A percentile compares a stretch with the other conserved stretches of the same genome.
phyloP scores from a whole-genome alignment of 345 rosid genomes.

The Hibiscus trionum region DNA sequence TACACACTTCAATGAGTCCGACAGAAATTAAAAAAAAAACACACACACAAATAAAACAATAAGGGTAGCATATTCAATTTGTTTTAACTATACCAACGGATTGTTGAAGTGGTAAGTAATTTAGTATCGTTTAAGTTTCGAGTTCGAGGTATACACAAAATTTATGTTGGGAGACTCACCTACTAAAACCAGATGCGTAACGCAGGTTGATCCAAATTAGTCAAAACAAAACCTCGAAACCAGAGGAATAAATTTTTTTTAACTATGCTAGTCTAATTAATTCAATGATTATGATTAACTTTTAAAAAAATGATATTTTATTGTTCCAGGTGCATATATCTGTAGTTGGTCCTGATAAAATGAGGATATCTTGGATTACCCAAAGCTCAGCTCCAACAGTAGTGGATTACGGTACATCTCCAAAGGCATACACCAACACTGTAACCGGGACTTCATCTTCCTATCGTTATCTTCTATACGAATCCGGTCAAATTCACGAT shows the following conservation, averaged over 20 bases:
- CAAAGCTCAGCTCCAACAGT: slow-evolving; percentile 19
- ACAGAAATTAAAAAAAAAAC: too few species aligned
- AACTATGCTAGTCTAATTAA: neutral
- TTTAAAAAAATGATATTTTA: neutral
- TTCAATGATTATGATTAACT: neutral
- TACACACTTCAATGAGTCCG: too few species aligned
- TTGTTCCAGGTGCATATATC: slow-evolving; percentile 62
- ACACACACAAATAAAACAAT: too few species aligned
- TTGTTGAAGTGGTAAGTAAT: too few species aligned
- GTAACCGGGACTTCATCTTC: slow-evolving; percentile 35
- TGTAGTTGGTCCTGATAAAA: slow-evolving; percentile 43
- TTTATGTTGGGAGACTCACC: too few species aligned
- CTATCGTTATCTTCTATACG: slow-evolving; percentile 33
- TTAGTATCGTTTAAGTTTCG: too few species aligned
- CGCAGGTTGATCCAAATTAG: too few species aligned
- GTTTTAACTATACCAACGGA: too few species aligned
- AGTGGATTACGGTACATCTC: slow-evolving; percentile 50
- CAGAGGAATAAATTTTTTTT: too few species aligned
- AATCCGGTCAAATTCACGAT: slow-evolving; percentile 57
- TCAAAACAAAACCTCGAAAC: too few species aligned
- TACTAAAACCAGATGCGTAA: too few species aligned
- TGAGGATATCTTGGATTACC: slow-evolving; percentile 75
- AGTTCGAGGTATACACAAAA: too few species aligned
- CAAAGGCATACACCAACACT: slow-evolving; percentile 23
- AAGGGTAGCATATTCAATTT: neutral